Percentiles rank a stretch among this genome's conserved stretches.
These are phyloP conservation scores for Colletotrichum spinosum DNA, from an alignment of 2,329 filamentous ascomycete species.

Conservation along the genomic window DNA sequence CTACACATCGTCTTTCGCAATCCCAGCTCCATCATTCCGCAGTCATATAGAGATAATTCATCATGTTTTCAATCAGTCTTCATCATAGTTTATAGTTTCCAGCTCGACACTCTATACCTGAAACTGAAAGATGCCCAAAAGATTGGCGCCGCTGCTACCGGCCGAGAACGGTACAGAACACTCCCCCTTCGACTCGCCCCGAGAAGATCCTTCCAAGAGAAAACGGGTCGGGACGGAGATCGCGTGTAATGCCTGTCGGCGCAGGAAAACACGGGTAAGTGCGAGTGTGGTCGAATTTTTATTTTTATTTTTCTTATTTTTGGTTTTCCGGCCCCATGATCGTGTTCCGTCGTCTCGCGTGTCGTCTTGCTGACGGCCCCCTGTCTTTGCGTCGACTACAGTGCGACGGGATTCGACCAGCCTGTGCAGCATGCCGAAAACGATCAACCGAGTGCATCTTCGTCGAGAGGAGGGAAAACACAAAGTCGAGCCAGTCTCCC, in stretches of 20 bases:
- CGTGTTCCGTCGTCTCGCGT: background rate
- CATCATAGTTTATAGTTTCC: no score
- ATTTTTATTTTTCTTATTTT: background rate
- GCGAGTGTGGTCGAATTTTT: no score
- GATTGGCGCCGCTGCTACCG: constrained; percentile 25
- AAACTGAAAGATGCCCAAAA: constrained; percentile 12
- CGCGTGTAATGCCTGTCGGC: constrained; percentile 42
- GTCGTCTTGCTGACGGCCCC: background rate
- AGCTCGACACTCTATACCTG: background rate
- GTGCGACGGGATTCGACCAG: constrained; percentile 40
- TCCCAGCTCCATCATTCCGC: no score
- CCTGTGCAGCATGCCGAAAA: constrained; percentile 39
- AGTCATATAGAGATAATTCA: background rate
- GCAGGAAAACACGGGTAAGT: constrained; percentile 41
- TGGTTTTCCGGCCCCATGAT: background rate
- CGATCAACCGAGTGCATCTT: constrained; percentile 38
- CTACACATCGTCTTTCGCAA: no score
- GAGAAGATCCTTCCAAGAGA: constrained; percentile 33
- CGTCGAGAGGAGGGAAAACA: constrained; percentile 31
- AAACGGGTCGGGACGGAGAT: constrained; percentile 42
- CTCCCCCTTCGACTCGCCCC: background rate
- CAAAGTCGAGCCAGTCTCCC: constrained; percentile 5
- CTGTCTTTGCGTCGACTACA: constrained; percentile 13
- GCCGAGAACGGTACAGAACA: background rate
- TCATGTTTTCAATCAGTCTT: background rate